These are phyloP conservation scores for Russula virescens DNA, from an alignment of 768 basidiomycete species.

Conservation along the genomic window DNA sequence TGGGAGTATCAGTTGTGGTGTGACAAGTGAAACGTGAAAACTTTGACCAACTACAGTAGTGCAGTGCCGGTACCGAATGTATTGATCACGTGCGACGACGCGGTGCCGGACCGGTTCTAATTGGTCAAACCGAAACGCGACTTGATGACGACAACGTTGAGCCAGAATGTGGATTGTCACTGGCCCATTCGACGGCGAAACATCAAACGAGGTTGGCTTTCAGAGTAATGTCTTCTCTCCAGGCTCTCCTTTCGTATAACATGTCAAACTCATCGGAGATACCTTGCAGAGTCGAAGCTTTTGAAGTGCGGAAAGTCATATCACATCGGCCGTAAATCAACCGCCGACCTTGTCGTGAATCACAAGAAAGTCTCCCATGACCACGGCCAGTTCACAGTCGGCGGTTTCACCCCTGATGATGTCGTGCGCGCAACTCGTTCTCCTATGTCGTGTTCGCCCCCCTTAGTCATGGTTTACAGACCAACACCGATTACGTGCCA, in stretches of 20 bases:
- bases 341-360: conserved; percentile 42
- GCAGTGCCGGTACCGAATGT: background rate
- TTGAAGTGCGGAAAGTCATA: conserved; percentile 56
- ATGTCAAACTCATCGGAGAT: background rate
- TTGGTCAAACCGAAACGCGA: too few species aligned
- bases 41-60: too few species aligned
- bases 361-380: conserved; percentile 60
- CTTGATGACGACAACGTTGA: background rate
- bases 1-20: background rate
- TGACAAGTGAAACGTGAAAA: too few species aligned
- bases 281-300: conserved; percentile 44
- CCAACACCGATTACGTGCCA: conserved; percentile 45
- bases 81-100: background rate
- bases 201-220: conserved; percentile 32
- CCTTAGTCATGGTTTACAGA: conserved; percentile 33
- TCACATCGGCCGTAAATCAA: conserved; percentile 49
- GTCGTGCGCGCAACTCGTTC: conserved; percentile 41
- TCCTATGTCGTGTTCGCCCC: background rate
- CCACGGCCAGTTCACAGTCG: conserved; percentile 56
- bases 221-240: conserved; percentile 35
- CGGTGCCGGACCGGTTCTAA: background rate
- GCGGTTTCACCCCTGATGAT: conserved; percentile 44
- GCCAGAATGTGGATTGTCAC: conserved; percentile 47
- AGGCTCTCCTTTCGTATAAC: background rate
- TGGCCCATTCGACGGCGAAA: conserved; percentile 49